Conservation (phyloP, 805 yeast genomes). For the Hanseniaspora thailandica region DNA sequence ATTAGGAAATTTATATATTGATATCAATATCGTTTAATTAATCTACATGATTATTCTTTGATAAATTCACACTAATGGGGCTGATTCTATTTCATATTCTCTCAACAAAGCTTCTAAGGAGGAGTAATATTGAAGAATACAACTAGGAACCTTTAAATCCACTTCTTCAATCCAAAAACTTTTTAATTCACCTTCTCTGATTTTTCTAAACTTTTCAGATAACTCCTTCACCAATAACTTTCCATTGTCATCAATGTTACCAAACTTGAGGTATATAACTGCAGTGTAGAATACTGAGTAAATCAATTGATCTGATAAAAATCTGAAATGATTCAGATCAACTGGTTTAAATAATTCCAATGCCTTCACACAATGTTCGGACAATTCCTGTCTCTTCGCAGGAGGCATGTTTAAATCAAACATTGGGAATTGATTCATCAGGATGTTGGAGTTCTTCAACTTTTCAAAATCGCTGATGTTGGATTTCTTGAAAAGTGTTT, state of each 20-base stretch:
- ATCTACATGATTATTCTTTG: no score
- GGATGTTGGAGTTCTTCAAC: slow-evolving; percentile 14
- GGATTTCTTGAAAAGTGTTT: background rate
- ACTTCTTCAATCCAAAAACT: slow-evolving; percentile 25
- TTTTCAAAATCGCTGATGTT: slow-evolving; percentile 7
- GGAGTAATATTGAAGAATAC: slow-evolving; percentile 22
- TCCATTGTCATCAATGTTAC: slow-evolving; percentile 14
- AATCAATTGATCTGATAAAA: slow-evolving; percentile 21
- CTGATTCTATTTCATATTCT: slow-evolving; percentile 11
- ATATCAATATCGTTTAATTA: no score
- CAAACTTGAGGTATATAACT: slow-evolving; percentile 15
- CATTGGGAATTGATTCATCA: slow-evolving; percentile 18
- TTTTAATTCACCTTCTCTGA: slow-evolving; percentile 22
- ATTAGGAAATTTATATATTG: no score
- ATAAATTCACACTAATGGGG: background rate
- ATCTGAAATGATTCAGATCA: slow-evolving; percentile 19
- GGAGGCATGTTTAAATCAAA: slow-evolving; percentile 18
- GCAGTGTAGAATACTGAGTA: slow-evolving; percentile 20
- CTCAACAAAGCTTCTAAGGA: slow-evolving; percentile 20
- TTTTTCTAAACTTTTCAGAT: slow-evolving; percentile 20
- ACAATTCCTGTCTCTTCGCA: slow-evolving; percentile 16
- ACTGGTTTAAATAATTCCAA: slow-evolving; percentile 17
- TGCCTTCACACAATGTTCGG: slow-evolving; percentile 18
- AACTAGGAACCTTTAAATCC: slow-evolving; percentile 23
- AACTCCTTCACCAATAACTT: slow-evolving; percentile 17